Evolutionary conservation across 495 filamentous ascomycete genomes (phyloP).

Genomic region (Neurospora africana): DNA sequence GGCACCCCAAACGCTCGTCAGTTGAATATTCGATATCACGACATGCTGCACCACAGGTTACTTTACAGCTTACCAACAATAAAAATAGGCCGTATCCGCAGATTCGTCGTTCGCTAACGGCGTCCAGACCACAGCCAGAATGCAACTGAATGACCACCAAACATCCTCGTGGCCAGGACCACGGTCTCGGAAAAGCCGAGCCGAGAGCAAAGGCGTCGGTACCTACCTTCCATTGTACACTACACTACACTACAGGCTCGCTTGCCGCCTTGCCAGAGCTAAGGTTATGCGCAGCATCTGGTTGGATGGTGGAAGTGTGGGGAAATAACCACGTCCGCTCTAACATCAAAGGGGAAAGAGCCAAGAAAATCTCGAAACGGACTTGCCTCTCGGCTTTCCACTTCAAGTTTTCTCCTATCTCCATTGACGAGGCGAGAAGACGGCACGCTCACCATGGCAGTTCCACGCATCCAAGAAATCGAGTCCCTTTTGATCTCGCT

Average conservation of each 20-base stretch:
- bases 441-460: not conserved
- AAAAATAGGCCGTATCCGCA: not conserved
- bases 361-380: slow-evolving; percentile 2
- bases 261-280: slow-evolving; percentile 21
- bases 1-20: not conserved
- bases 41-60: not conserved
- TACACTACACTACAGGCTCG: slow-evolving; percentile 16
- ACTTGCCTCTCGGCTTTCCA: not conserved
- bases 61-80: not conserved
- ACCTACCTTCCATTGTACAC: slow-evolving; percentile 1
- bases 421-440: not conserved
- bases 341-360: not conserved
- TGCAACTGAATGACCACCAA: not conserved
- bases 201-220: slow-evolving; percentile 3
- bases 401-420: not conserved
- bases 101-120: not conserved
- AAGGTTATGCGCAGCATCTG: slow-evolving; percentile 5
- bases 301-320: slow-evolving; percentile 19
- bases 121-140: not conserved
- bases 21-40: not conserved
- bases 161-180: not conserved
- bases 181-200: not conserved
- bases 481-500: not conserved
- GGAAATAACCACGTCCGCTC: slow-evolving; percentile 1
- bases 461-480: not conserved